Evolutionary conservation across 352 stramenopile species (phyloP).

Genomic region (Globisporangium iwayamae): DNA sequence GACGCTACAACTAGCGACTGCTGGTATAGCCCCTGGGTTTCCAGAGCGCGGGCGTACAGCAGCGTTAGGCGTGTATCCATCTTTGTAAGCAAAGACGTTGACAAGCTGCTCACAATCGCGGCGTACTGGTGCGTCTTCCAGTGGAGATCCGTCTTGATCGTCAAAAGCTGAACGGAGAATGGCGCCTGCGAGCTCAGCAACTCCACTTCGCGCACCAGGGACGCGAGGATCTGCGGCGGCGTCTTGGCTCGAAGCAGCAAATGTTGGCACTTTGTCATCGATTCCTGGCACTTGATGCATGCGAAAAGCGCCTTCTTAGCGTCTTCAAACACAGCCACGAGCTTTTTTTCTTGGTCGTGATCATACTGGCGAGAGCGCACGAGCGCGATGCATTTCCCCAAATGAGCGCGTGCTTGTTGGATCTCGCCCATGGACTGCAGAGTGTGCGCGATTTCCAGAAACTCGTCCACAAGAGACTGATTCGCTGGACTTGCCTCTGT

Average conservation of each 20-base stretch:
- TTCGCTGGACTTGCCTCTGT: not conserved
- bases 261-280: conserved; percentile 9
- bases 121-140: conserved; percentile 21
- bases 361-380: not conserved
- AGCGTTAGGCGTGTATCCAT: conserved; percentile 22
- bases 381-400: conserved; percentile 13
- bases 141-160: conserved; percentile 15
- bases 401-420: not conserved
- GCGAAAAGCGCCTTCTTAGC: conserved; percentile 21
- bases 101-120: conserved; percentile 18
- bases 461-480: not conserved
- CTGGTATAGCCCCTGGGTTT: conserved; percentile 17
- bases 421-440: conserved; percentile 9
- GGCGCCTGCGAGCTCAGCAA: conserved; percentile 19
- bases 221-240: conserved; percentile 20
- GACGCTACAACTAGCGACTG: conserved; percentile 17
- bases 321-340: not conserved
- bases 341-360: not conserved
- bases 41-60: conserved; percentile 22
- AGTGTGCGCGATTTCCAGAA: conserved; percentile 8
- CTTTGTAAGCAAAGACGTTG: conserved; percentile 15
- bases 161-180: conserved; percentile 22
- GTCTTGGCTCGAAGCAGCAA: conserved; percentile 19
- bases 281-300: conserved; percentile 27
- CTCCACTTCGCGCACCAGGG: conserved; percentile 23